Conservation (phyloP, 2,329 filamentous ascomycete genomes). For the Chrysosporium queenslandicum region DNA sequence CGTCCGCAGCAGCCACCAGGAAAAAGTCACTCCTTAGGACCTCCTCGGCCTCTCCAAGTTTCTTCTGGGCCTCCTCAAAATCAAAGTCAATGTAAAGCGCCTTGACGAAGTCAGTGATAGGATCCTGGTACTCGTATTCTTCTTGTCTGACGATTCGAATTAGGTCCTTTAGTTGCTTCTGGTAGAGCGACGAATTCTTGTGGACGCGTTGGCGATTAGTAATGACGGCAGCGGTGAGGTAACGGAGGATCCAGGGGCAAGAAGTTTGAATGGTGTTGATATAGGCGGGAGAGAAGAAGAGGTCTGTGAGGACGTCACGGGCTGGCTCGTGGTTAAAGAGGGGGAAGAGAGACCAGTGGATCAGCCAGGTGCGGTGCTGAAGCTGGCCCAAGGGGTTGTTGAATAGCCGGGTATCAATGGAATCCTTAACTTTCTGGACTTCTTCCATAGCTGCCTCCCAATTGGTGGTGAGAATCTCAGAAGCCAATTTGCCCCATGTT, state of each 20-base stretch:
- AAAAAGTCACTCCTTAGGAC: slow-evolving; percentile 94
- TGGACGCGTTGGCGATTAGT: slow-evolving; percentile 75
- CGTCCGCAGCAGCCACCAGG: slow-evolving; percentile 70
- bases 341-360: slow-evolving; percentile 97
- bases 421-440: slow-evolving; percentile 78
- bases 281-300: slow-evolving; percentile 93
- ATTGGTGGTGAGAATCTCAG: slow-evolving; percentile 86
- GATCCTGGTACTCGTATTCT: slow-evolving; percentile 93
- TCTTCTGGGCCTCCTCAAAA: slow-evolving; percentile 90
- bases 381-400: slow-evolving; percentile 93
- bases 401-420: slow-evolving; percentile 89
- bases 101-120: slow-evolving; percentile 91
- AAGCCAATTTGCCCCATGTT: slow-evolving; percentile 96
- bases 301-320: slow-evolving; percentile 81
- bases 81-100: slow-evolving; percentile 94
- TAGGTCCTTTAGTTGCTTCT: slow-evolving; percentile 97
- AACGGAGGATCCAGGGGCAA: slow-evolving; percentile 92
- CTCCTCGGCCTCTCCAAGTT: slow-evolving; percentile 76
- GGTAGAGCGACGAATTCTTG: slow-evolving; percentile 70
- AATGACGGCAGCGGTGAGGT: slow-evolving; percentile 88
- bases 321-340: slow-evolving; percentile 96
- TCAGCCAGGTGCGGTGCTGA: slow-evolving; percentile 90
- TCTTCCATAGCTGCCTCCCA: slow-evolving; percentile 93
- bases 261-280: slow-evolving; percentile 99
- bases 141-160: slow-evolving; percentile 94